Conservation (phyloP, 768 basidiomycete genomes). For the Pleurotus salmoneostramineus region DNA sequence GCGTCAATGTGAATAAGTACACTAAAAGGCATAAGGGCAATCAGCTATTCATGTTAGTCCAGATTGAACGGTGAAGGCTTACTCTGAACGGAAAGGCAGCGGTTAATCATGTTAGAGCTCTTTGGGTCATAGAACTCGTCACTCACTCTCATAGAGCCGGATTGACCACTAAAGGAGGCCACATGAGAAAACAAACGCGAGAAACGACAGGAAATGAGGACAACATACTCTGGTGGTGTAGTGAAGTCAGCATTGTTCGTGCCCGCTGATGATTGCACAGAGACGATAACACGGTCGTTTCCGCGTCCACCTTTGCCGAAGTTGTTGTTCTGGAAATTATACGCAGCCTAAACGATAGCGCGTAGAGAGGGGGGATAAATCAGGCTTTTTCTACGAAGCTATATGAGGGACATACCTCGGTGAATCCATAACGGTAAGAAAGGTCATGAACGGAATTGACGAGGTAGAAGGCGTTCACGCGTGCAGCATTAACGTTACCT, state of each 20-base stretch:
- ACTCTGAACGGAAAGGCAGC: neutral
- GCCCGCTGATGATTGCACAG: slow-evolving; percentile 47
- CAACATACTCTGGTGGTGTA: slow-evolving; percentile 36
- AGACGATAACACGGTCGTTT: slow-evolving; percentile 48
- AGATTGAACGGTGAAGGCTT: neutral
- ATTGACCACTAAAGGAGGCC: slow-evolving; percentile 24
- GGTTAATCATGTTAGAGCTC: neutral
- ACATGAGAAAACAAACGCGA: neutral
- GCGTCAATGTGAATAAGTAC: slow-evolving; percentile 14
- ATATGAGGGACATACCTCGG: slow-evolving; percentile 24
- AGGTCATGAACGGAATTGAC: slow-evolving; percentile 58
- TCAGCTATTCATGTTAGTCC: neutral
- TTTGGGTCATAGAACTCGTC: neutral
- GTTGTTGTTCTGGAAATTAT: slow-evolving; percentile 63
- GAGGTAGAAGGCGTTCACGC: slow-evolving; percentile 55
- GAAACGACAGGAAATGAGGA: neutral
- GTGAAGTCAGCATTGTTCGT: slow-evolving; percentile 41
- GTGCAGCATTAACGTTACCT: slow-evolving; percentile 48
- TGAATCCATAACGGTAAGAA: slow-evolving; percentile 45
- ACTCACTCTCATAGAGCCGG: slow-evolving; percentile 30
- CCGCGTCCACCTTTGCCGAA: slow-evolving; percentile 48
- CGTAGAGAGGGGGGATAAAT: neutral
- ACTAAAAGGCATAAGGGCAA: neutral
- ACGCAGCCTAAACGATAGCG: slow-evolving; percentile 14
- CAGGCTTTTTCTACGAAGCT: neutral